Evolutionary conservation across 1,139 yeast species (phyloP), one percentile per base, ranked within the genome.

Genomic region (Geotrichum histeridarum): DNA sequence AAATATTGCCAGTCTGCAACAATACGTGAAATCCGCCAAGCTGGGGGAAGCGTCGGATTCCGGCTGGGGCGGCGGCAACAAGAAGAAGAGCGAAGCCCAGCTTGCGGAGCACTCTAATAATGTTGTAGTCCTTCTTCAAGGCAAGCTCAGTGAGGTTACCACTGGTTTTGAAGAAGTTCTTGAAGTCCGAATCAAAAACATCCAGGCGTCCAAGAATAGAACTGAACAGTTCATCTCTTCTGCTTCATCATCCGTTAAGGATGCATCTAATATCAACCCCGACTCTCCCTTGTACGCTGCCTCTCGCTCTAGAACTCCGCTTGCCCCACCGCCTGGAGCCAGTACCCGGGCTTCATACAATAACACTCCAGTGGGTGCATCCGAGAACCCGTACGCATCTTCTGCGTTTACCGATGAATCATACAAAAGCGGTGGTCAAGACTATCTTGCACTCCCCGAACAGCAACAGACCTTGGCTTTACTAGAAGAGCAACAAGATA

Each of bases 151-250:
- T 63, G 89, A 91, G 65, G 88, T 93, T 51, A 86, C 96, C 58
- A 95, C 96, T 32, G 94, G 88, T 65, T 93, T 94, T 71, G 87
- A 90, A 61, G 83, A 77, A 57, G 98, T 93, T 15, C 75, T 93
- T 61, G 97, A 89, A 68, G 81, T 84, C 37, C 81, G 99, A 64
- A 96, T 94, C 63, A 81, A 82, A 55, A 83, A 86, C 66, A 96
- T 93, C 71, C 77, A 90, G 62, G 83, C 86, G 54, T 84, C 86
- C 65, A 86, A 86, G 65, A 79, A 83, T 55, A 78, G 99, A 62
- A 86, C 94, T 57, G 96, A 89, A 63, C 90, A 88, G 70, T 84
- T 91, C 63, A 75, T 88, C 55, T 78, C 86, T 9, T 68, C 81
- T 53, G 61, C 65, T 58, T 77, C 67, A 64, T 68, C 67, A 51